Evolutionary conservation across 441 rosid genomes (phyloP), one percentile per base, ranked within the genome.

Genomic region (Croton laevigatus): DNA sequence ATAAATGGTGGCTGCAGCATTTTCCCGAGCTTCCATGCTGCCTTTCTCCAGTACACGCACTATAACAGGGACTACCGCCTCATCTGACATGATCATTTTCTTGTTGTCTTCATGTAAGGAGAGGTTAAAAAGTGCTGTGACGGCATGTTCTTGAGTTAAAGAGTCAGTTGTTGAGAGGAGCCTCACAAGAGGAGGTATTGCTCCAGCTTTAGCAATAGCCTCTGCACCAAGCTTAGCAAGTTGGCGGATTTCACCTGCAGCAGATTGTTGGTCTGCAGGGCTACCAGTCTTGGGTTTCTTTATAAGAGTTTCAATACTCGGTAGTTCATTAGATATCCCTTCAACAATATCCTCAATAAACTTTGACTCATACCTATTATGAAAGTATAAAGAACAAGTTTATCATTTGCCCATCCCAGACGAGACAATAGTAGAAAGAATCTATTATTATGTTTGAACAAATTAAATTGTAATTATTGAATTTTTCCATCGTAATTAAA

Each of bases 1-100:
- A 76, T 91, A 94, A 68, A 94, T 94, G 20, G 98, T 89, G 53
- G 97, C 99, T 2, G 99, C 97, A 3, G 99, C 97, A 69, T 94
- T 94, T 78, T 94, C 99, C 78, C 96, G 90, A 23, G 99, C 97
- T 69, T 91, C 97, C 99, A 90, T 94, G 86, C 97, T 94, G 55
- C 99, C 99, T 65, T 80, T 94, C 84, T 87, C 91, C 20, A 94
- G 94, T 53, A 94, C 99, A 60, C 83, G 90, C 64, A 91, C 93
- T 60, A 91, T 89, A 70, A 96, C 94, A 23, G 96, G 99, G 70
- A 94, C 88, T 34, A 97, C 99, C 65, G 99, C 99, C 65, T 93
- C 96, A 37, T 86, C 87, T 22, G 86, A 80, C 66, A 90, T 85
- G 55, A 94, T 94, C 71, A 83, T 85, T 67, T 91, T 94, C 85